phyloP scores from a whole-genome alignment of 495 filamentous ascomycete species.

The Elasticomyces elasticus region DNA sequence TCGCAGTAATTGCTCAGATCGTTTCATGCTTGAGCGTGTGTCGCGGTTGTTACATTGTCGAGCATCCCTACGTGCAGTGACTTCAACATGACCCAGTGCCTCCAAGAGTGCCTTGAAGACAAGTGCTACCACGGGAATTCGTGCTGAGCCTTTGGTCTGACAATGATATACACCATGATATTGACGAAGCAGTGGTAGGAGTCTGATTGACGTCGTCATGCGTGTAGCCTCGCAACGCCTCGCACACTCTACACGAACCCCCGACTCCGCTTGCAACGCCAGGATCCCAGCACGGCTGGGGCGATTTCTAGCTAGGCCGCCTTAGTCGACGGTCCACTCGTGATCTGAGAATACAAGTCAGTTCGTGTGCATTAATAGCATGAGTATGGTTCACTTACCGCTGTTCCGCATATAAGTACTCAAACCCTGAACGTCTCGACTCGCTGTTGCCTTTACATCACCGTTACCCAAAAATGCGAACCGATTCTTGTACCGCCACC shows the following conservation, averaged over 20 bases:
- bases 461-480: conserved; percentile 36
- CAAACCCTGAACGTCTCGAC: conserved; percentile 29
- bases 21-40: too few relatives aligned
- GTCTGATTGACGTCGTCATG: too few relatives aligned
- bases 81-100: too few relatives aligned
- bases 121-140: too few relatives aligned
- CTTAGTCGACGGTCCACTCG: conserved; percentile 3
- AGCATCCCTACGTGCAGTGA: too few relatives aligned
- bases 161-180: too few relatives aligned
- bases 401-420: conserved; percentile 33
- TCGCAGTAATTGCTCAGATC: too few relatives aligned
- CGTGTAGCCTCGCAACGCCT: too few relatives aligned
- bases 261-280: background rate
- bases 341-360: background rate
- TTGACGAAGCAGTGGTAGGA: too few relatives aligned
- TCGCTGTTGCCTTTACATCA: conserved; percentile 31
- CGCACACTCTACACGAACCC: background rate
- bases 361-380: background rate
- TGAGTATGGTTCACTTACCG: background rate
- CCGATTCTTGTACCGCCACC: conserved; percentile 32
- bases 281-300: background rate
- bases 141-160: too few relatives aligned
- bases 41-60: too few relatives aligned
- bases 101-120: too few relatives aligned
- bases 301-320: background rate